Conservation (phyloP, 1,284 basidiomycete species). For the Ustilago curta region DNA sequence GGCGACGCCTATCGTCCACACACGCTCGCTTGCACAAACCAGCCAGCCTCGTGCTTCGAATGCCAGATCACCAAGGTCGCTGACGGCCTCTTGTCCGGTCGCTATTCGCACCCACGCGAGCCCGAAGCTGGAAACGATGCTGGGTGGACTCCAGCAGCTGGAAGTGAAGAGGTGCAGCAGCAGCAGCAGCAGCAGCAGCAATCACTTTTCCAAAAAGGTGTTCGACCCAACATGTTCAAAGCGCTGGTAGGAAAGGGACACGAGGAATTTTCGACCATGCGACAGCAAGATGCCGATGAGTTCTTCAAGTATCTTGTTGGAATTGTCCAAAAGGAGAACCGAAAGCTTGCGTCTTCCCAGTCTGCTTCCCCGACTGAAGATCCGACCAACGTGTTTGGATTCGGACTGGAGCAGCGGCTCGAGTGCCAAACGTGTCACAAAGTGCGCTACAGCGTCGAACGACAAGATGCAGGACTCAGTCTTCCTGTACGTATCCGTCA, state of each 20-base stretch:
- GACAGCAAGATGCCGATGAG: constrained; percentile 96
- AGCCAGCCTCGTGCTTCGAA: constrained; percentile 86
- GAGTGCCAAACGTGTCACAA: constrained; percentile 80
- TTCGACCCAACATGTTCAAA: constrained; percentile 88
- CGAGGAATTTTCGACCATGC: constrained; percentile 94
- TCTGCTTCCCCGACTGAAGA: constrained; percentile 37
- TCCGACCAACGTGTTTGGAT: constrained; percentile 82
- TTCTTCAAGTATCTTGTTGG: constrained; percentile 87
- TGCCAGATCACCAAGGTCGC: constrained; percentile 94
- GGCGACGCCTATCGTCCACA: constrained; percentile 75
- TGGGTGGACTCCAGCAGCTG: constrained; percentile 15
- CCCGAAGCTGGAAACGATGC: constrained; percentile 12
- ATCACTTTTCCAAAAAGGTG: constrained; percentile 81
- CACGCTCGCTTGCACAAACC: constrained; percentile 76
- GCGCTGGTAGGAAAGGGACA: constrained; percentile 90
- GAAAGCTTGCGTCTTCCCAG: constrained; percentile 17
- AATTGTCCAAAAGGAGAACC: constrained; percentile 74
- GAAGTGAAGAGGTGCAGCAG: constrained; percentile 15
- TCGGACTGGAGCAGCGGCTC: constrained; percentile 76
- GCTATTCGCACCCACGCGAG: constrained; percentile 80
- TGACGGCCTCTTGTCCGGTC: constrained; percentile 90
- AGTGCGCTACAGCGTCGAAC: constrained; percentile 89
- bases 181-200: constrained; percentile 28
- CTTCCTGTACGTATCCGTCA: constrained; percentile 77
- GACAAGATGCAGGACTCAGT: constrained; percentile 79